These are phyloP conservation scores for Chalara sp. DNA, from an alignment of 2,329 filamentous ascomycete genomes.

Conservation along the genomic window DNA sequence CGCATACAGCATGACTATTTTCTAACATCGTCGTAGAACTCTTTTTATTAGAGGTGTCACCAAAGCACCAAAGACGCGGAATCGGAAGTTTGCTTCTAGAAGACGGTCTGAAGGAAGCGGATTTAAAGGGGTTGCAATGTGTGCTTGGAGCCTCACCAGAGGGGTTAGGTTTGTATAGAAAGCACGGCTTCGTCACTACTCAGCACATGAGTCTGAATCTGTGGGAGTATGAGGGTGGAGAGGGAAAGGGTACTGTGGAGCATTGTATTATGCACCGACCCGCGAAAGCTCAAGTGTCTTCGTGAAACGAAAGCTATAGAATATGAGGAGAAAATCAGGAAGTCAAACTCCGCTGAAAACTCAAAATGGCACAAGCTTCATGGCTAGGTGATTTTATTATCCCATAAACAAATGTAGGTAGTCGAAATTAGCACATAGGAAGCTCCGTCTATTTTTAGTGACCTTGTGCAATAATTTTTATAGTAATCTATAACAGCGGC, in stretches of 20 bases:
- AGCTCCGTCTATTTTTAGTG: too few species aligned
- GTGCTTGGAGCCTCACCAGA: conserved; percentile 20
- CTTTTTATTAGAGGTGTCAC: conserved; percentile 13
- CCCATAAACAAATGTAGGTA: too few species aligned
- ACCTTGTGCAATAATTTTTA: too few species aligned
- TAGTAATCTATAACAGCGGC: too few species aligned
- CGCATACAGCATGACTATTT: background rate
- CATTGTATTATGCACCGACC: conserved; percentile 18
- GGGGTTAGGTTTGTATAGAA: conserved; percentile 19
- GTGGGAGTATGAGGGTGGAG: conserved; percentile 21
- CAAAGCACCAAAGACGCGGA: conserved; percentile 16
- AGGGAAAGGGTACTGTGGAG: conserved; percentile 11
- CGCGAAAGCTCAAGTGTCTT: background rate
- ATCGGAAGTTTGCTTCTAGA: conserved; percentile 18
- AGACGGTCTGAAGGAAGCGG: conserved; percentile 13
- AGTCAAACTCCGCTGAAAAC: background rate
- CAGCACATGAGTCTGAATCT: conserved; percentile 15
- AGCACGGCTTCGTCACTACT: conserved; percentile 18
- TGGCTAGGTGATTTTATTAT: too few species aligned
- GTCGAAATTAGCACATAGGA: too few species aligned
- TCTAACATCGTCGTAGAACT: conserved; percentile 14
- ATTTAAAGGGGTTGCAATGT: conserved; percentile 15
- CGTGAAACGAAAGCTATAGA: background rate
- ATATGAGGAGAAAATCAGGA: background rate
- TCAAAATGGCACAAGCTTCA: too few species aligned